Percentiles rank a stretch among this genome's conserved stretches.
Evolutionary conservation across 768 basidiomycete genomes (phyloP).

Genomic region (Kwoniella sp.): DNA sequence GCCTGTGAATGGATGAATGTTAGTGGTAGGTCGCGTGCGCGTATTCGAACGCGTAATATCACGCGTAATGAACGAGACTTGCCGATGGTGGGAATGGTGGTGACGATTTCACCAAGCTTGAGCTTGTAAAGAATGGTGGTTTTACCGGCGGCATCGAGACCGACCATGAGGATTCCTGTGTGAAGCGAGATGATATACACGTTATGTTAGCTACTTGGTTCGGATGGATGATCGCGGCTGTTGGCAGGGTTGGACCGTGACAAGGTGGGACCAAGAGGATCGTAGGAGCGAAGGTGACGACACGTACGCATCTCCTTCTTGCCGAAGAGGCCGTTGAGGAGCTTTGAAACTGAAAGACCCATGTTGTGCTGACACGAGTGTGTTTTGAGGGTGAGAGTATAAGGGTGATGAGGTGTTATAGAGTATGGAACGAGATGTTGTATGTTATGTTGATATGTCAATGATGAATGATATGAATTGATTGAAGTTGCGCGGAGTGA

Average conservation of each 20-base stretch:
- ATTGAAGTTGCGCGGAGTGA: background rate
- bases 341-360: slow-evolving; percentile 58
- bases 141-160: slow-evolving; percentile 98
- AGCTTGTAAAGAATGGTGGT: slow-evolving; percentile 96
- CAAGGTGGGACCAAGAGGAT: background rate
- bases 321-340: slow-evolving; percentile 85
- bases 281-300: slow-evolving; percentile 1
- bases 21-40: slow-evolving; percentile 8
- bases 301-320: slow-evolving; percentile 99
- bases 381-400: slow-evolving; percentile 2
- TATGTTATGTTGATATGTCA: background rate
- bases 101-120: slow-evolving; percentile 99
- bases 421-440: too few relatives aligned
- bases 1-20: slow-evolving; percentile 60
- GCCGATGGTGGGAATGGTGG: slow-evolving; percentile 99
- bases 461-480: slow-evolving; percentile 4
- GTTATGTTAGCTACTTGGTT: background rate
- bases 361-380: slow-evolving; percentile 52
- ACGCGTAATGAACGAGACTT: slow-evolving; percentile 52
- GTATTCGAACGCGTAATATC: slow-evolving; percentile 16
- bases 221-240: background rate
- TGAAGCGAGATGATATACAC: slow-evolving; percentile 11
- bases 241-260: slow-evolving; percentile 43
- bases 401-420: slow-evolving; percentile 6
- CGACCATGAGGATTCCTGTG: slow-evolving; percentile 98